phyloP scores from a whole-genome alignment of 768 basidiomycete species.

The Amanita jacksonii region DNA sequence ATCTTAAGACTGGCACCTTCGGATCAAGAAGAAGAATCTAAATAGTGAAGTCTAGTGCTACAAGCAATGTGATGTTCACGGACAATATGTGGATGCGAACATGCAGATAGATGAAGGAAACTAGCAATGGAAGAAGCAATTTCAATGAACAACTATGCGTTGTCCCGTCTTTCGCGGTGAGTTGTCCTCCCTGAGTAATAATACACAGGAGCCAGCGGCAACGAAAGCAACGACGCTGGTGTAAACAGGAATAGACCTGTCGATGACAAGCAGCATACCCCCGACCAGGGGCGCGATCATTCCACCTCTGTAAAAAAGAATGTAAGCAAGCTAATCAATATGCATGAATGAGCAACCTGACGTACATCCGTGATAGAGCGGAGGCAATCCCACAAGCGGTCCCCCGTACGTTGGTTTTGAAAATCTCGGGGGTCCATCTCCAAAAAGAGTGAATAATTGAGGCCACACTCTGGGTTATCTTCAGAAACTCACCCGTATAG shows the following conservation, averaged over 20 bases:
- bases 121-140: not conserved
- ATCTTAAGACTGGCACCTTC: no score
- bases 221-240: slow-evolving; percentile 59
- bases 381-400: slow-evolving; percentile 86
- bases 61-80: no score
- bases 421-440: slow-evolving; percentile 78
- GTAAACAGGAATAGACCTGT: slow-evolving; percentile 68
- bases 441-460: not conserved
- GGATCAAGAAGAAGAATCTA: no score
- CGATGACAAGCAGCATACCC: slow-evolving; percentile 57
- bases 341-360: slow-evolving; percentile 8
- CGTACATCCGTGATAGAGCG: slow-evolving; percentile 75
- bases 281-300: slow-evolving; percentile 84
- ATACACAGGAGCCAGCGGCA: slow-evolving; percentile 51
- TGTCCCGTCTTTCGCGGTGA: slow-evolving; percentile 17
- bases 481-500: slow-evolving; percentile 43
- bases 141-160: slow-evolving; percentile 20
- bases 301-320: slow-evolving; percentile 49
- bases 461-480: not conserved
- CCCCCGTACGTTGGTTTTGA: slow-evolving; percentile 77
- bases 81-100: no score
- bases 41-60: no score
- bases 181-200: slow-evolving; percentile 42
- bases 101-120: no score
- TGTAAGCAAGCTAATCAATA: slow-evolving; percentile 5